These are phyloP conservation scores for Candida endomychidarum DNA, from an alignment of 805 yeast species.

Conservation along the genomic window DNA sequence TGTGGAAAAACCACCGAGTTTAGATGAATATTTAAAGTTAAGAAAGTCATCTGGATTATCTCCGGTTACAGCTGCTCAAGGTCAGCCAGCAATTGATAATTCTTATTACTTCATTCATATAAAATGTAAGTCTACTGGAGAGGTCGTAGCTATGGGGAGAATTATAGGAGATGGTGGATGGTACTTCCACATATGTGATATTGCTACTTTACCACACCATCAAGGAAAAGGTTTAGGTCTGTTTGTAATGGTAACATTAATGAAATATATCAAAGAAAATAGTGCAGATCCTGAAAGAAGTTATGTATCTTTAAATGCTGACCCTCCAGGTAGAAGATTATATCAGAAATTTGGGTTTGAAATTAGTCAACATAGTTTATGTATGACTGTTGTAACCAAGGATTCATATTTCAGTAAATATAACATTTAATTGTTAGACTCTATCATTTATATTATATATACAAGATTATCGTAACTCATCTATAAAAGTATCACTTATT, in stretches of 20 bases:
- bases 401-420: background rate
- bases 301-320: conserved; percentile 7
- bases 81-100: conserved; percentile 1
- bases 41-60: conserved; percentile 6
- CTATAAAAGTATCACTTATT: conserved; percentile 11
- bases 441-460: conserved; percentile 8
- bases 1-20: background rate
- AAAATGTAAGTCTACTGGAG: background rate
- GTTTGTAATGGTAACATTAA: conserved; percentile 1
- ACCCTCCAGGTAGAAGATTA: conserved; percentile 11
- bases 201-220: conserved; percentile 10
- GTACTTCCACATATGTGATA: conserved; percentile 10
- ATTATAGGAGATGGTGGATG: conserved; percentile 13
- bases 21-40: conserved; percentile 7
- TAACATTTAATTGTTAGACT: background rate
- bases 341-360: conserved; percentile 8
- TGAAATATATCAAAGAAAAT: conserved; percentile 4
- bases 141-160: conserved; percentile 12
- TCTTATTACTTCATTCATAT: conserved; percentile 6
- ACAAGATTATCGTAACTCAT: conserved; percentile 12
- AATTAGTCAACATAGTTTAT: background rate
- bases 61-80: conserved; percentile 4
- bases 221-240: conserved; percentile 10
- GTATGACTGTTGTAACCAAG: background rate
- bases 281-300: background rate